Base-by-base conservation (phyloP, 495 filamentous ascomycete species). In the Xylaria bambusicola region DNA sequence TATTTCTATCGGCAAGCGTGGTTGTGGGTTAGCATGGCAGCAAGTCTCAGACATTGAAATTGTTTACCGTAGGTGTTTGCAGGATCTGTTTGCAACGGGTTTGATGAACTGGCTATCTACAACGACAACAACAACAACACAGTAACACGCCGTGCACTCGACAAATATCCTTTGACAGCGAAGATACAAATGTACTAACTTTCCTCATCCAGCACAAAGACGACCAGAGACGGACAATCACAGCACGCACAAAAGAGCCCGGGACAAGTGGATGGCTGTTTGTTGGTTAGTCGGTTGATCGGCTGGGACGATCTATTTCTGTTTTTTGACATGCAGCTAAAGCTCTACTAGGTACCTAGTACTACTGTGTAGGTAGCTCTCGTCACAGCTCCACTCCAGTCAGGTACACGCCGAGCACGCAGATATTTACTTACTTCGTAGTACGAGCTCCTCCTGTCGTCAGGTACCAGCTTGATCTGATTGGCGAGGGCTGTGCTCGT, bases 391-490 rank as follows among this genome's bases (percentile, higher is more conserved):
- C 6, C 6, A n/a, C 29, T 10, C 44, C 38, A 41, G 31, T 41
- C 55, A 58, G 55, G 55, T 38, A 58, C 55, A 3, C 20, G n/a
- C n/a, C n/a, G 31, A 13, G 1, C 12, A n/a, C n/a, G n/a, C n/a
- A n/a, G n/a, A n/a, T n/a, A n/a, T n/a, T n/a, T n/a, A n/a, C n/a
- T n/a, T n/a, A n/a, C n/a, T n/a, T n/a, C n/a, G n/a, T n/a, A n/a
- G n/a, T n/a, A n/a, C n/a, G n/a, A n/a, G n/a, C n/a, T n/a, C n/a
- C n/a, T n/a, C 56, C 45, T 36, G 35, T 35, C 36, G 38, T 42
- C 56, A 58, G 56, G 56, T 58, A 58, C 56, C 2, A 23, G 12
- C 13, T 21, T 33, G 13, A 20, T 35, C 5, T 58, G 26, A 58
- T 58, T 58, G 56, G 56, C 21, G 31, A 12, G 8, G n/a, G 12